Conservation (phyloP, 1,139 yeast genomes). For the Lodderomyces pseudojiufengensis region DNA sequence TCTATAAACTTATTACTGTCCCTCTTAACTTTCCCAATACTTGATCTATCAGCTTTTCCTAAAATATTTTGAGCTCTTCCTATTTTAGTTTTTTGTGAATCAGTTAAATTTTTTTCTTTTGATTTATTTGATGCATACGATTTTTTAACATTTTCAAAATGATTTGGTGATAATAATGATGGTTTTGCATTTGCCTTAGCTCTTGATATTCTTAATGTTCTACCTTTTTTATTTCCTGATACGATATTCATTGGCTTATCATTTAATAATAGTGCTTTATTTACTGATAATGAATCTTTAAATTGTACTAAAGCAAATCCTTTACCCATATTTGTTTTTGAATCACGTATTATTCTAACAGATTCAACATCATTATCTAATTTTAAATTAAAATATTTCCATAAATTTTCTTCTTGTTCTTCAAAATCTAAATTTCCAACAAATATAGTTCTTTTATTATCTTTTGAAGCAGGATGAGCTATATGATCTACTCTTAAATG, state of each 20-base stretch:
- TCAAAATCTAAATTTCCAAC: constrained; percentile 95
- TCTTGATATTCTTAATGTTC: constrained; percentile 77
- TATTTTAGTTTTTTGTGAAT: constrained; percentile 67
- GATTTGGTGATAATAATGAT: constrained; percentile 44
- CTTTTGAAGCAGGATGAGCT: constrained; percentile 85
- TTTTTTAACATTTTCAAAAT: constrained; percentile 33
- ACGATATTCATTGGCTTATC: constrained; percentile 55
- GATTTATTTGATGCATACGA: constrained; percentile 21
- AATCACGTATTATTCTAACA: constrained; percentile 85
- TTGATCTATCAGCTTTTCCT: constrained; percentile 76
- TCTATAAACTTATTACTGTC: constrained; percentile 19
- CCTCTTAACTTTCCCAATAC: constrained; percentile 45
- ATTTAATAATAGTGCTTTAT: constrained; percentile 75
- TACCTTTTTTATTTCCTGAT: constrained; percentile 23
- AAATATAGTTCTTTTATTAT: constrained; percentile 78
- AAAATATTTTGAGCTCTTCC: constrained; percentile 76
- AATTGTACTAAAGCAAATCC: constrained; percentile 97
- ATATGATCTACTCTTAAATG: constrained; percentile 91
- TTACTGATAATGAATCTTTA: constrained; percentile 73
- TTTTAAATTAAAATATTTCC: constrained; percentile 68
- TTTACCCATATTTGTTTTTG: constrained; percentile 92
- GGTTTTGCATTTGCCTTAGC: constrained; percentile 60
- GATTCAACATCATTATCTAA: constrained; percentile 75
- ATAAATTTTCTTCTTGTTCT: constrained; percentile 82
- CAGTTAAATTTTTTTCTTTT: constrained; percentile 34